Evolutionary conservation across 208 protist genomes (phyloP), one percentile per base, ranked within the genome.

Genomic region (Trypanosoma vivax): DNA sequence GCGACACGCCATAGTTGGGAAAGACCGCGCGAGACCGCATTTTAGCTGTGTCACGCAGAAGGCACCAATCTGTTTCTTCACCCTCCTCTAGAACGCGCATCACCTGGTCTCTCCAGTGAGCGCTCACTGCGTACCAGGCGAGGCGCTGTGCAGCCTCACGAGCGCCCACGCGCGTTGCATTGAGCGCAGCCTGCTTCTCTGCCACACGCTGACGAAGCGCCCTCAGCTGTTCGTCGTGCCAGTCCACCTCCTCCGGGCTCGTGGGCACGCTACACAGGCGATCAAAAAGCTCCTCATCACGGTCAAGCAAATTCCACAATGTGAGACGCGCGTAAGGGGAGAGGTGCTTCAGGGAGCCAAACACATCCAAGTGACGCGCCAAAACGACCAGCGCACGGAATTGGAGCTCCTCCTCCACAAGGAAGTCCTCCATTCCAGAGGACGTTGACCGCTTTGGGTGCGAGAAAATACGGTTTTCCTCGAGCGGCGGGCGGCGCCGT

Each of bases 401-500:
- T 30, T 76, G 56, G 16, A 91, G 61, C 56, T 90, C 87, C 45
- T 94, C 87, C 19, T 94, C 87, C 5, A 94, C 79, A 30, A 90
- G 50, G 28, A 90, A 84, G 60, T 94, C 87, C 37, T 94, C 87
- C 29, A 74, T 74, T 0, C 70, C 87, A 45, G 77, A 82, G 2
- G 70, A 69, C 5, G 79, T 76, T 10, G 80, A 67, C 58, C 83
- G 88, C 50, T 94, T 94, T 1, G 87, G 87, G 19, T 84, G 79
- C 5, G 80, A 89, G 38, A 90, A 88, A 42, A 91, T 89, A 33
- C 78, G 75, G 30, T 79, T 86, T 66, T 94, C 87, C 30, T 94
- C 87, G 25, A 94, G 54, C 10, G 60, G 64, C 7, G 82, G 65
- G 28, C 76, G 77, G 14, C 81, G 76, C 48, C 66, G 69, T 48